These are phyloP conservation scores for Alloteropsis semialata DNA, from an alignment of 176 grass and related monocot species.

Conservation along the genomic window DNA sequence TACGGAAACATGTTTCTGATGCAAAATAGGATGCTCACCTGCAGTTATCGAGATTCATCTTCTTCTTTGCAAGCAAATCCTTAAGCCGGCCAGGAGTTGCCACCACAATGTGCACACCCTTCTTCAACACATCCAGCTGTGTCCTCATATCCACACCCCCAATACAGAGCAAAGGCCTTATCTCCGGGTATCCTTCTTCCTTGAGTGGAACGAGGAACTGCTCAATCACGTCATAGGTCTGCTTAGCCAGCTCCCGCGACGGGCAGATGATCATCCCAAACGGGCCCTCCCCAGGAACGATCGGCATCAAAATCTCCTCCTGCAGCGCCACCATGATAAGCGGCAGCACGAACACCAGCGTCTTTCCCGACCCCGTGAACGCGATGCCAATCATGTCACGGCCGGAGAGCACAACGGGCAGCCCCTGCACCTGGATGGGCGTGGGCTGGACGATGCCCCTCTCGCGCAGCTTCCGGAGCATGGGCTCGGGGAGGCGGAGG, in stretches of 20 bases:
- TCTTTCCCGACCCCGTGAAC: constrained; percentile 89
- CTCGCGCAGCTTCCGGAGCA: constrained; percentile 64
- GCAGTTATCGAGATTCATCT: constrained; percentile 97
- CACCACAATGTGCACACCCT: constrained; percentile 88
- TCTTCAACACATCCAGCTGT: constrained; percentile 79
- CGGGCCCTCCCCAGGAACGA: constrained; percentile 79
- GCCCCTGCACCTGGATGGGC: constrained; percentile 89
- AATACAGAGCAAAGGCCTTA: constrained; percentile 81
- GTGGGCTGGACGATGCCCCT: constrained; percentile 85
- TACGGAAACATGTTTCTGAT: background rate
- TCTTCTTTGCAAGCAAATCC: constrained; percentile 93
- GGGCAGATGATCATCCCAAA: constrained; percentile 87
- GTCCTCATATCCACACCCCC: constrained; percentile 82
- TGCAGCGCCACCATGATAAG: constrained; percentile 80
- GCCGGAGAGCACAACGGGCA: constrained; percentile 73
- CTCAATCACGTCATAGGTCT: constrained; percentile 83
- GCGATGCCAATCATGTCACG: constrained; percentile 95
- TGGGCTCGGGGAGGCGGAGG: constrained; percentile 72
- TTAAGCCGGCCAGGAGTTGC: constrained; percentile 86
- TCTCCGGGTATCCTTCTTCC: constrained; percentile 66
- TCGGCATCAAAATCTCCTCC: constrained; percentile 81
- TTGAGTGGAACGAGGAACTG: constrained; percentile 51
- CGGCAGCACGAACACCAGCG: constrained; percentile 79
- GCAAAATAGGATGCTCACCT: constrained; percentile 31
- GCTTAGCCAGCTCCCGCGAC: constrained; percentile 84